Evolutionary conservation across 2,329 filamentous ascomycete species (phyloP).

Genomic region (Colletotrichum chlorophyti): DNA sequence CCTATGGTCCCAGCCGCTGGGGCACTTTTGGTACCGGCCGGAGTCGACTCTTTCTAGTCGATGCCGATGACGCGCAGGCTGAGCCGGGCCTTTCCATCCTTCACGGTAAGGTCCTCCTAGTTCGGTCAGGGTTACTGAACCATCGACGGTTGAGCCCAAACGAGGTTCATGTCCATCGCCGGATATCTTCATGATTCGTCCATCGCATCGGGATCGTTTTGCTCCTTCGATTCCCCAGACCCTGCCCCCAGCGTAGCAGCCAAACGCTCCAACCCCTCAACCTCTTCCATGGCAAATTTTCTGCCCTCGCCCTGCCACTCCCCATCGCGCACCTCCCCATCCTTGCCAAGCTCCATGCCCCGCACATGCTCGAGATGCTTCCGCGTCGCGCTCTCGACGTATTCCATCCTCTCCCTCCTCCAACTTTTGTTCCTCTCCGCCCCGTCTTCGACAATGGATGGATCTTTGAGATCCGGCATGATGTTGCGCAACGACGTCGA

Average conservation of each 20-base stretch:
- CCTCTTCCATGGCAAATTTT: constrained; percentile 57
- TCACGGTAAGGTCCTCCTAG: too few relatives aligned
- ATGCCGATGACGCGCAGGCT: too few relatives aligned
- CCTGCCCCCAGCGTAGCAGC: constrained; percentile 51
- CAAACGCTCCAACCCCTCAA: constrained; percentile 62
- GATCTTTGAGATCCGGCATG: constrained; percentile 63
- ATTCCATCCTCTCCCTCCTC: constrained; percentile 76
- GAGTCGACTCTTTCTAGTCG: too few relatives aligned
- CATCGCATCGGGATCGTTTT: constrained; percentile 20
- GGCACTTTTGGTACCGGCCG: too few relatives aligned
- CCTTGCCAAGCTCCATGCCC: constrained; percentile 68
- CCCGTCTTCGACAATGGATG: constrained; percentile 34
- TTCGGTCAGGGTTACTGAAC: too few relatives aligned
- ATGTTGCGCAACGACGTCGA: constrained; percentile 67
- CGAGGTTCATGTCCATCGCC: not conserved
- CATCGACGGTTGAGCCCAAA: too few relatives aligned
- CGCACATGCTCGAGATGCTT: constrained; percentile 76
- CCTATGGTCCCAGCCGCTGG: too few relatives aligned
- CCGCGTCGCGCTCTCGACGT: constrained; percentile 81
- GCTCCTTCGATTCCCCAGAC: constrained; percentile 17
- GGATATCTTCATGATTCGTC: constrained; percentile 22
- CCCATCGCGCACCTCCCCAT: constrained; percentile 69
- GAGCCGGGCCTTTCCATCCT: too few relatives aligned
- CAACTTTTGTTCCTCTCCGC: constrained; percentile 57
- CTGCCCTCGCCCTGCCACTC: constrained; percentile 67